phyloP scores from a whole-genome alignment of 805 yeast species.

The Candida railenensis region DNA sequence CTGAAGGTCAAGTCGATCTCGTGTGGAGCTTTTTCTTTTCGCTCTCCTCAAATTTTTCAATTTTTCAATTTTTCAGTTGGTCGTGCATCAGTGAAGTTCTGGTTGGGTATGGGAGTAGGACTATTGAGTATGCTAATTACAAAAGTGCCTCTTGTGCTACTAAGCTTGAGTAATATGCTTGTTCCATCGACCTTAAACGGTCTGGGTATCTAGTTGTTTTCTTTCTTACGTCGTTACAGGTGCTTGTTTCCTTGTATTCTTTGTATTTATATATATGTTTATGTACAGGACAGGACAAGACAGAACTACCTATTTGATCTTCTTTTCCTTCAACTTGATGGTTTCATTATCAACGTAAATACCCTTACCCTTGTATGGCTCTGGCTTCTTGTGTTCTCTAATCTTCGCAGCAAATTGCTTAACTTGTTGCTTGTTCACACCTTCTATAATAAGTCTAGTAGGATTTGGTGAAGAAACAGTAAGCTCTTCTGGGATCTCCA shows the following conservation, averaged over 20 bases:
- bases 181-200: too few relatives aligned
- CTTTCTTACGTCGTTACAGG: too few relatives aligned
- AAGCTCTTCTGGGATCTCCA: slow-evolving; percentile 75
- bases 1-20: too few relatives aligned
- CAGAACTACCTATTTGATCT: slow-evolving; percentile 64
- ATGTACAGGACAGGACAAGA: neutral
- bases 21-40: neutral
- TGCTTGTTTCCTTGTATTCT: neutral
- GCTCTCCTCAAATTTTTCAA: too few relatives aligned
- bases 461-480: slow-evolving; percentile 79
- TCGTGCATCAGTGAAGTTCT: too few relatives aligned
- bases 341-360: slow-evolving; percentile 90
- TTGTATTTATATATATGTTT: neutral
- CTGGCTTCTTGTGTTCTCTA: slow-evolving; percentile 90
- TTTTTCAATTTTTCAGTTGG: too few relatives aligned
- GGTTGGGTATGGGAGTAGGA: too few relatives aligned
- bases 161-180: too few relatives aligned
- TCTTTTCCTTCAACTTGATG: slow-evolving; percentile 85
- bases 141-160: too few relatives aligned
- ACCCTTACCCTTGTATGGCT: slow-evolving; percentile 98
- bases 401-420: slow-evolving; percentile 84
- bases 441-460: slow-evolving; percentile 81
- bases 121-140: too few relatives aligned
- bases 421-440: slow-evolving; percentile 84
- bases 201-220: too few relatives aligned